Conservation (phyloP, 169 alveolate genomes). For the Cryptosporidium sp. region DNA sequence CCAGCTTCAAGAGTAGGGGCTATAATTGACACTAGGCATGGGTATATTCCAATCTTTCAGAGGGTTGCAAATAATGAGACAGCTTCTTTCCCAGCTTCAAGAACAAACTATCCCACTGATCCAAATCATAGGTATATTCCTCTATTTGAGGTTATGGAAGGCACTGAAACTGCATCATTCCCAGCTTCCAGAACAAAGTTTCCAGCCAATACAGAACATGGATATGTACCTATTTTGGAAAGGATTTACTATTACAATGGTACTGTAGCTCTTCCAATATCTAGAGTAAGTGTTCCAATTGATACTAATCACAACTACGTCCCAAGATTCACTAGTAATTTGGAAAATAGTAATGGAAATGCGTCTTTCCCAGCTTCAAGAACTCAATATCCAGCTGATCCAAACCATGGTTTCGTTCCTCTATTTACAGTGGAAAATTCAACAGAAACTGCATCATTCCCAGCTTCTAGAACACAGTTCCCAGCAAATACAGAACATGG, state of each 20-base stretch:
- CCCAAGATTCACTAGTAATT: not conserved
- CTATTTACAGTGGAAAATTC: not conserved
- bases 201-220: constrained; percentile 20
- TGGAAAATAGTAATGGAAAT: not conserved
- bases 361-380: constrained; percentile 48
- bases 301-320: constrained; percentile 19
- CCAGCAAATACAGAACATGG: constrained; percentile 19
- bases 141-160: not conserved
- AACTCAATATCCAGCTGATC: constrained; percentile 21
- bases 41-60: constrained; percentile 24
- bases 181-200: constrained; percentile 35
- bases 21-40: constrained; percentile 14
- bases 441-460: constrained; percentile 4
- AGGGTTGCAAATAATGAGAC: not conserved
- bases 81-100: constrained; percentile 42
- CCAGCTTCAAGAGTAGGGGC: constrained; percentile 20
- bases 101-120: constrained; percentile 24
- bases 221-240: not conserved
- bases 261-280: constrained; percentile 10
- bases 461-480: constrained; percentile 8
- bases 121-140: constrained; percentile 19
- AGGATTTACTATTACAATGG: not conserved
- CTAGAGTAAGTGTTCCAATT: constrained; percentile 28
- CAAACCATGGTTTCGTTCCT: constrained; percentile 36
- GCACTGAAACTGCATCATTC: not conserved